Percentiles rank a stretch among this genome's conserved stretches.
These are phyloP conservation scores for Penicillium sp. DNA, from an alignment of 2,329 filamentous ascomycete genomes.

Conservation along the genomic window DNA sequence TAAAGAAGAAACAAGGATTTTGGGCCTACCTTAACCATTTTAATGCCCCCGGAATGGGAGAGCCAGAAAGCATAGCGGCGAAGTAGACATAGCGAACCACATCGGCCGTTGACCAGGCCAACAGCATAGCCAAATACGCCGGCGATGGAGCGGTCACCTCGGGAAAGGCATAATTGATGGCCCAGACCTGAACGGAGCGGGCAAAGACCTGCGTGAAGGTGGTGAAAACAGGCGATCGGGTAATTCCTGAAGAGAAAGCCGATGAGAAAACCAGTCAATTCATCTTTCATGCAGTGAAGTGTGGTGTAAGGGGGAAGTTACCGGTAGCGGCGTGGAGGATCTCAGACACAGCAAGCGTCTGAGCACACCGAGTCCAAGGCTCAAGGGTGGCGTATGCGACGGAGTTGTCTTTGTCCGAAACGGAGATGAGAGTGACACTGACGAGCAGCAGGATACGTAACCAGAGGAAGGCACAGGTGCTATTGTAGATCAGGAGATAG, in stretches of 20 bases:
- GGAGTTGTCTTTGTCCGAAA: conserved; percentile 2
- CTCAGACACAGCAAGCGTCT: conserved; percentile 31
- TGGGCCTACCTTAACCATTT: conserved; percentile 30
- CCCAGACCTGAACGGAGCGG: conserved; percentile 38
- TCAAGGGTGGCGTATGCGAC: conserved; percentile 28
- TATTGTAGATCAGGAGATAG: conserved; percentile 34
- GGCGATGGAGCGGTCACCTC: conserved; percentile 18
- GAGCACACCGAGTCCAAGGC: conserved; percentile 29
- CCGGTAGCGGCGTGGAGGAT: conserved; percentile 32
- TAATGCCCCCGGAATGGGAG: conserved; percentile 15
- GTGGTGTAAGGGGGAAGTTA: conserved; percentile 8
- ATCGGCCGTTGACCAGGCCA: conserved; percentile 35
- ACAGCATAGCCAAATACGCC: conserved; percentile 30
- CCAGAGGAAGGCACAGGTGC: conserved; percentile 28
- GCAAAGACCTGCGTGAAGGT: conserved; percentile 37
- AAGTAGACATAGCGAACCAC: conserved; percentile 33
- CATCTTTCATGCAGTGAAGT: neutral
- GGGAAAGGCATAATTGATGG: conserved; percentile 33
- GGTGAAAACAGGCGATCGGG: conserved; percentile 33
- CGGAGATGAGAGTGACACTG: conserved; percentile 8
- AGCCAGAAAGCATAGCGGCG: conserved; percentile 23
- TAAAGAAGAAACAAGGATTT: neutral
- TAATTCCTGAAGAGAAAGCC: conserved; percentile 24
- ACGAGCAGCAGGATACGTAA: conserved; percentile 27
- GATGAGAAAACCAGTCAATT: conserved; percentile 3